Conservation (phyloP, 2,329 filamentous ascomycete genomes). For the Aureobasidium melanogenum region DNA sequence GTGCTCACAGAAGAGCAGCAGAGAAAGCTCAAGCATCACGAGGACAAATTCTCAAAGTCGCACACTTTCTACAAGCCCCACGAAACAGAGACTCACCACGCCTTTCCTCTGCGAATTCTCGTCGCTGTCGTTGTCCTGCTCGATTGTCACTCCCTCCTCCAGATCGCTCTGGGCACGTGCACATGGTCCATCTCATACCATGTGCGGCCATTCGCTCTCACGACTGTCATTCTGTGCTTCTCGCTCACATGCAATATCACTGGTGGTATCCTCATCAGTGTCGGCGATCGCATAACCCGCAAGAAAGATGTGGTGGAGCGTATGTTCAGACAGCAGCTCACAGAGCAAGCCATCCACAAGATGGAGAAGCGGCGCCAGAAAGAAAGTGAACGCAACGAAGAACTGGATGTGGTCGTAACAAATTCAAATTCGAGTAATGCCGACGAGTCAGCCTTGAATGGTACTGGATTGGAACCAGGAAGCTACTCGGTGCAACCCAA, state of each 20-base stretch:
- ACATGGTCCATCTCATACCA: slow-evolving; percentile 73
- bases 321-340: slow-evolving; percentile 68
- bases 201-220: slow-evolving; percentile 60
- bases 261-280: slow-evolving; percentile 65
- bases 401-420: background rate
- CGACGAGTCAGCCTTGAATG: background rate
- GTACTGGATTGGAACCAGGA: background rate
- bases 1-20: slow-evolving; percentile 60
- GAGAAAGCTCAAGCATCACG: slow-evolving; percentile 62
- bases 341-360: slow-evolving; percentile 53
- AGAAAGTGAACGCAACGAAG: slow-evolving; percentile 9
- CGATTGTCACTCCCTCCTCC: slow-evolving; percentile 69
- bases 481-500: background rate
- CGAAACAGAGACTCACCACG: slow-evolving; percentile 71
- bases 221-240: slow-evolving; percentile 70
- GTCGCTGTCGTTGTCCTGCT: slow-evolving; percentile 70
- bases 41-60: slow-evolving; percentile 69
- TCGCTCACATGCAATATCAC: slow-evolving; percentile 70
- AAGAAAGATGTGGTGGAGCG: slow-evolving; percentile 80
- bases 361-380: slow-evolving; percentile 33
- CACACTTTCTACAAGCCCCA: slow-evolving; percentile 88
- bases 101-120: slow-evolving; percentile 66
- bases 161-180: slow-evolving; percentile 67
- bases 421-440: background rate
- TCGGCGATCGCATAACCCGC: slow-evolving; percentile 66